phyloP scores from a whole-genome alignment of 1,284 basidiomycete genomes.

The Cryptococcus sp. region DNA sequence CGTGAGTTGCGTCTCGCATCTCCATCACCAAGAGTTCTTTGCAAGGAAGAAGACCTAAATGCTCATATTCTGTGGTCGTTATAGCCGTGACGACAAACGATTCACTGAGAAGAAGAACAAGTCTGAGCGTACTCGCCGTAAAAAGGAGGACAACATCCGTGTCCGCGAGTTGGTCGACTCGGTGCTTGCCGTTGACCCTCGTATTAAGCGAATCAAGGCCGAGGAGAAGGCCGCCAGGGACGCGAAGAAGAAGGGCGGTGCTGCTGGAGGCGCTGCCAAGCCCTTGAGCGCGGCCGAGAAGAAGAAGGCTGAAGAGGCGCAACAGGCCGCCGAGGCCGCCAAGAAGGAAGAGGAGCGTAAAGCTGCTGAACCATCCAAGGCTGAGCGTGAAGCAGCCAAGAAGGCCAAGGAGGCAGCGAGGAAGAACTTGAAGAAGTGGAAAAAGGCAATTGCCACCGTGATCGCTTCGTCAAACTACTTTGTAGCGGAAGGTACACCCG shows the following conservation, averaged over 20 bases:
- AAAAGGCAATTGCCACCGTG: conserved; percentile 56
- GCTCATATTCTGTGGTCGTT: not conserved
- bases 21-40: not conserved
- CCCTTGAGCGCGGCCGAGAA: conserved; percentile 66
- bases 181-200: conserved; percentile 81
- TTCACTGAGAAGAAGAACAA: conserved; percentile 99
- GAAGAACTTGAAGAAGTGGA: conserved; percentile 59
- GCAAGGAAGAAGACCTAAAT: not conserved
- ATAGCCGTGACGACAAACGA: conserved; percentile 94
- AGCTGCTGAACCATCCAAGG: conserved; percentile 53
- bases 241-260: conserved; percentile 76
- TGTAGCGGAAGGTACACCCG: conserved; percentile 54
- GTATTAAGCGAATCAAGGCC: conserved; percentile 96
- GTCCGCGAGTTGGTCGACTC: conserved; percentile 85
- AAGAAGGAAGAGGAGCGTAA: conserved; percentile 73
- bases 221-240: conserved; percentile 94
- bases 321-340: conserved; percentile 72
- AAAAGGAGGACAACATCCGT: conserved; percentile 97
- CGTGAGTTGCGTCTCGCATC: conserved; percentile 57
- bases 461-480: conserved; percentile 62
- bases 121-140: conserved; percentile 88
- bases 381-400: conserved; percentile 80
- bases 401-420: conserved; percentile 76
- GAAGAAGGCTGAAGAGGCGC: conserved; percentile 71
- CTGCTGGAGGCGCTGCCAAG: conserved; percentile 56